Percentiles rank a stretch among this genome's conserved stretches.
Evolutionary conservation across 495 filamentous ascomycete genomes (phyloP).

Genomic region (Lepraria neglecta): DNA sequence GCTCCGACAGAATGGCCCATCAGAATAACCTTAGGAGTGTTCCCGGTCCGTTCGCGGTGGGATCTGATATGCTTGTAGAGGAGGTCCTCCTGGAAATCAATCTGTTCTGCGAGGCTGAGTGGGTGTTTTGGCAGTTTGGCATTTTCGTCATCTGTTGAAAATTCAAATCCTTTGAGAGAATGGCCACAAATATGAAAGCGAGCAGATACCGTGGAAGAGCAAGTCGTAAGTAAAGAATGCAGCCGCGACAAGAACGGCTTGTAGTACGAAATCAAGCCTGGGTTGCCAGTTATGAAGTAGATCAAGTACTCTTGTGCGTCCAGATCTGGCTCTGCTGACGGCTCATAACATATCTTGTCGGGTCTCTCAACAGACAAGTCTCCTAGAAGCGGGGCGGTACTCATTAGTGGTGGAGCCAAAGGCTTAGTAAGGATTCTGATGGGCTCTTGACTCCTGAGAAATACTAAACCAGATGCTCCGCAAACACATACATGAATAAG

Average conservation of each 20-base stretch:
- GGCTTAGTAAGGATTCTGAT: neutral
- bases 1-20: slow-evolving; percentile 79
- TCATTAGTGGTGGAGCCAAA: slow-evolving; percentile 15
- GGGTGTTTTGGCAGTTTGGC: slow-evolving; percentile 29
- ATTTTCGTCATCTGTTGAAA: slow-evolving; percentile 36
- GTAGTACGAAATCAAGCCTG: slow-evolving; percentile 81
- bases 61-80: slow-evolving; percentile 27
- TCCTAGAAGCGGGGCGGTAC: slow-evolving; percentile 17
- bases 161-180: slow-evolving; percentile 67
- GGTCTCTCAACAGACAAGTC: slow-evolving; percentile 3
- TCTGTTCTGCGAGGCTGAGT: slow-evolving; percentile 57
- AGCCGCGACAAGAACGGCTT: slow-evolving; percentile 58
- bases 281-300: slow-evolving; percentile 80
- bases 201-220: slow-evolving; percentile 29
- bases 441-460: neutral
- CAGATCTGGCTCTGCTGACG: slow-evolving; percentile 1
- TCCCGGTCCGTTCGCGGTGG: slow-evolving; percentile 3
- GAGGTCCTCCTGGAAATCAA: slow-evolving; percentile 39
- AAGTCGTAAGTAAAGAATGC: slow-evolving; percentile 27
- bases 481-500: slow-evolving; percentile 2
- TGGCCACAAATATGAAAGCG: slow-evolving; percentile 58
- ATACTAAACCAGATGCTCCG: neutral
- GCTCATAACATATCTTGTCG: slow-evolving; percentile 19
- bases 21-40: slow-evolving; percentile 54
- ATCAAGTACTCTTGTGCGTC: slow-evolving; percentile 30